Conservation (phyloP, 2,329 filamentous ascomycete species). For the Botrytis medusae region DNA sequence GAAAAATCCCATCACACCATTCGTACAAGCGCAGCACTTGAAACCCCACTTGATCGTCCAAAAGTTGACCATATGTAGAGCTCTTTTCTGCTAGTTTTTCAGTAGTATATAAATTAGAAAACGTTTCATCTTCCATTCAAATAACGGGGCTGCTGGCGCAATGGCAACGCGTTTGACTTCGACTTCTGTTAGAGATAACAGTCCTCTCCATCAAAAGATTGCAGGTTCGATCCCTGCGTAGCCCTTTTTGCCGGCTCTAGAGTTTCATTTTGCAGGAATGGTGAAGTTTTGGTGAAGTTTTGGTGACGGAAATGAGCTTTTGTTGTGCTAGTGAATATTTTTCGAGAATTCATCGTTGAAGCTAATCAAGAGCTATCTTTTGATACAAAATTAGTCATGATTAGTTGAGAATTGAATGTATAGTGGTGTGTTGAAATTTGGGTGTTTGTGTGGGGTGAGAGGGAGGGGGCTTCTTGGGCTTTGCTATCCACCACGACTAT, state of each 20-base stretch:
- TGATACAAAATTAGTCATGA: background rate
- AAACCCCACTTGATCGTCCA: background rate
- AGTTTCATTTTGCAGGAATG: background rate
- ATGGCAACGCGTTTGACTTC: slow-evolving; percentile 21
- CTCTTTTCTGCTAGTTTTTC: no score
- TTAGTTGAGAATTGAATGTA: background rate
- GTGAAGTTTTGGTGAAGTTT: background rate
- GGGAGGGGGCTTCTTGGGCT: background rate
- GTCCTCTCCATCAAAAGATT: slow-evolving; percentile 10
- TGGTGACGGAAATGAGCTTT: background rate
- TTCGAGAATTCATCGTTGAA: background rate
- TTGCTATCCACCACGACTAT: background rate
- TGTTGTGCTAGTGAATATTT: background rate
- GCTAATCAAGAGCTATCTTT: background rate
- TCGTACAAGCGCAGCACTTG: background rate
- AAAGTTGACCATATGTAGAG: background rate
- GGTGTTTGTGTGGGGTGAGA: background rate
- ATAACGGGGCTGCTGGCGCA: slow-evolving; percentile 11
- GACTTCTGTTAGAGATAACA: slow-evolving; percentile 10
- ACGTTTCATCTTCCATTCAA: accelerated
- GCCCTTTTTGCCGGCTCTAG: background rate
- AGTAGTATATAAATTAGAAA: background rate
- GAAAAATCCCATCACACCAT: background rate
- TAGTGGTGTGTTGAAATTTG: background rate
- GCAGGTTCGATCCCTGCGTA: slow-evolving; percentile 12